Base-by-base conservation (phyloP, 805 yeast genomes). In the Lipomyces oligophaga region DNA sequence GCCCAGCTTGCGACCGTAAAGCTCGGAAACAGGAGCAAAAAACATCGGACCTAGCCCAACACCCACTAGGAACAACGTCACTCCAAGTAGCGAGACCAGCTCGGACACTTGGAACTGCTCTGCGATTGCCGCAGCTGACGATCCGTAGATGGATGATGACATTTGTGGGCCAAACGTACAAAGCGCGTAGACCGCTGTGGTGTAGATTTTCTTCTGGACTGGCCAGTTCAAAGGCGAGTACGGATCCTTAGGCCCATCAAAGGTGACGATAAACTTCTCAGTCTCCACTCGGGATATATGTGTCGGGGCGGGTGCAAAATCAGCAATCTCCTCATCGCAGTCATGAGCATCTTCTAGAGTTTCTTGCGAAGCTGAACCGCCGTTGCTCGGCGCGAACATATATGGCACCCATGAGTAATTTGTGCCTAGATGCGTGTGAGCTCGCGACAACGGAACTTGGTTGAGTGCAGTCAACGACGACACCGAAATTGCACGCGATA, bases 191-290 rank as follows among this genome's bases (percentile, higher is more conserved):
- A 67, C 41, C 4, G 66, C 45, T 0, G 77, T 73, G 35, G 73
- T 73, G 19, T 54, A 22, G 10, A 64, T 47, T 55, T 72, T 73
- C 47, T 60, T 65, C 5, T 33, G 38, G 16, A 47, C 19, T 3
- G 66, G 19, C 76, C 76, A 71, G 50, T 70, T 70, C 18, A 80
- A 82, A 0, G 93, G 94, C 63, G 80, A 85, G 8, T 64, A 39
- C 2, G 88, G 87, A 60, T 84, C 93, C 41, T 76, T 69, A 0
- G 80, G 79, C 0, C 89, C 89, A 59, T 82, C 82, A 58, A 72
- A 84, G 2, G 79, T 68, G 6, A 84, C 90, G 25, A 52, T 26
- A 33, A 33, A 47, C 20, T 34, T 34, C 20, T 47, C 52, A 4
- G 38, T 19, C 26, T 44, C 43, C 11, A 28, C 22, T n/a, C n/a